Percentiles rank a stretch among this genome's conserved stretches.
These are phyloP conservation scores for Trametes meyenii DNA, from an alignment of 768 basidiomycete genomes.

Conservation along the genomic window DNA sequence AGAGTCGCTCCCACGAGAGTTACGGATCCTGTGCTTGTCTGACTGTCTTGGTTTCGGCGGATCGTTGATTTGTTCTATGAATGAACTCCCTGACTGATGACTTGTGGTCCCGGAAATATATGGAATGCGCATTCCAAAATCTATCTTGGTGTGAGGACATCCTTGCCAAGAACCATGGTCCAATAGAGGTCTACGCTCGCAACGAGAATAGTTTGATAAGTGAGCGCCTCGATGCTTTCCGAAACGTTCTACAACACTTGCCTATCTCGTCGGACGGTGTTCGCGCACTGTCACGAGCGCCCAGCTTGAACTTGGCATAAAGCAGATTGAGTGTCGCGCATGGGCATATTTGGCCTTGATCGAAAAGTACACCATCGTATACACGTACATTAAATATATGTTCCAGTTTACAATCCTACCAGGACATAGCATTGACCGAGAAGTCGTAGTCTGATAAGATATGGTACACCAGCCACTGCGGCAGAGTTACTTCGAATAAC, in stretches of 20 bases:
- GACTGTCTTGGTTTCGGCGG: background rate
- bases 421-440: no score
- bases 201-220: background rate
- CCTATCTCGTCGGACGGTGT: background rate
- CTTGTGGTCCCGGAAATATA: background rate
- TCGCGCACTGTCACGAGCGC: no score
- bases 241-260: constrained; percentile 8
- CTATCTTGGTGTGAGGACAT: background rate
- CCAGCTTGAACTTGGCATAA: no score
- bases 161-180: no score
- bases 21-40: background rate
- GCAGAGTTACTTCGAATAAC: no score
- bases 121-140: constrained; percentile 10
- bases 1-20: background rate
- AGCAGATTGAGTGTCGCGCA: no score
- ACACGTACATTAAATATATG: no score
- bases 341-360: no score
- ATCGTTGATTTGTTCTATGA: background rate
- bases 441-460: no score
- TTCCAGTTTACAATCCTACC: no score
- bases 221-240: background rate
- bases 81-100: background rate
- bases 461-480: no score
- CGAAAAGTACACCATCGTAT: no score
- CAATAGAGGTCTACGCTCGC: background rate